Evolutionary conservation across 2,329 filamentous ascomycete genomes (phyloP).

Genomic region (Fusarium veterinarium): DNA sequence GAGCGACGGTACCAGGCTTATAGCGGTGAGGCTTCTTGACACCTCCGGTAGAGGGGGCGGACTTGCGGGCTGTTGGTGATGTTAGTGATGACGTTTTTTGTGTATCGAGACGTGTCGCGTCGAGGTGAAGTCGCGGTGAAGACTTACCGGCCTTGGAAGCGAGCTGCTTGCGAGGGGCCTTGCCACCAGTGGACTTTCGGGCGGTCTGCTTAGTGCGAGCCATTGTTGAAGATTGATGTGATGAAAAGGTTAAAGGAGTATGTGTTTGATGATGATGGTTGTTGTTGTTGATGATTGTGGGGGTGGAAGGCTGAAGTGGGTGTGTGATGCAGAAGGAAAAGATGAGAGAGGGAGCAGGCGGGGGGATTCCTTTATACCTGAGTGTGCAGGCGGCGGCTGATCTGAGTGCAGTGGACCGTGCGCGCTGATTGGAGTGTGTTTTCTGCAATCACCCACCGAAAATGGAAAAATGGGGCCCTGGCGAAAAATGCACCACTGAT

Average conservation of each 20-base stretch:
- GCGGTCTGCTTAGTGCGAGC: conserved; percentile 75
- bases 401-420: conserved; percentile 47
- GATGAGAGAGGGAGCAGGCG: conserved; percentile 52
- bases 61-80: conserved; percentile 77
- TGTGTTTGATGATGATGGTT: conserved; percentile 39
- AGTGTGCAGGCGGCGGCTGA: conserved; percentile 52
- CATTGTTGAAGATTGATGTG: conserved; percentile 61
- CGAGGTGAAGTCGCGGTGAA: conserved; percentile 2
- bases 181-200: conserved; percentile 83
- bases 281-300: conserved; percentile 48
- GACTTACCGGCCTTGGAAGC: conserved; percentile 86
- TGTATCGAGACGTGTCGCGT: conserved; percentile 23
- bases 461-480: conserved; percentile 33
- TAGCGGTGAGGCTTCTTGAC: conserved; percentile 95
- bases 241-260: conserved; percentile 45
- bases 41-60: conserved; percentile 94
- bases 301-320: conserved; percentile 48
- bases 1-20: conserved; percentile 94
- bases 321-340: conserved; percentile 59
- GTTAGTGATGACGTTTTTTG: conserved; percentile 23
- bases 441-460: conserved; percentile 42
- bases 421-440: conserved; percentile 38
- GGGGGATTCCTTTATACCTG: conserved; percentile 59
- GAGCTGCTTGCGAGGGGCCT: conserved; percentile 92
- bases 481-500: conserved; percentile 31